Conservation (phyloP, 73 alveolate genomes). For the Blepharisma japonicum region DNA sequence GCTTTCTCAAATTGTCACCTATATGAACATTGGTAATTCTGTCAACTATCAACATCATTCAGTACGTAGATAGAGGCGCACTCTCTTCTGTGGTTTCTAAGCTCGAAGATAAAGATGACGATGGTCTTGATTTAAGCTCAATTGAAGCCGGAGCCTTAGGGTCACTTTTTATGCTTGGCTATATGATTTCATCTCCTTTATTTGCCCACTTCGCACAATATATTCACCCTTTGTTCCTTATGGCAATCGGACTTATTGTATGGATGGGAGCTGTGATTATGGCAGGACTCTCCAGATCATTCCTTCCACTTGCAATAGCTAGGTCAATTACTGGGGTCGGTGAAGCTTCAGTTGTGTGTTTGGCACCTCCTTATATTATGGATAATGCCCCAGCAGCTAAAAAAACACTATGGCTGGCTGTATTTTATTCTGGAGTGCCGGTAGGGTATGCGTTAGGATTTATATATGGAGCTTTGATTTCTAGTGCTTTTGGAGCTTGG, state of each 20-base stretch:
- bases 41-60: not conserved
- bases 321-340: constrained; percentile 20
- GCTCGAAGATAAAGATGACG: not conserved
- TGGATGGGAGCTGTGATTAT: not conserved
- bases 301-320: constrained; percentile 7
- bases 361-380: constrained; percentile 21
- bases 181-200: not conserved
- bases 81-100: constrained; percentile 15
- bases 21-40: not conserved
- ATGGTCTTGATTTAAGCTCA: not conserved
- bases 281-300: constrained; percentile 13
- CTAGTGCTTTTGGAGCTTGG: constrained; percentile 9
- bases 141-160: not conserved
- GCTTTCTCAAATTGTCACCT: constrained; percentile 7
- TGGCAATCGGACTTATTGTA: not conserved
- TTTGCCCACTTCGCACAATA: constrained; percentile 17
- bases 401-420: constrained; percentile 9
- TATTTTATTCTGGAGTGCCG: constrained; percentile 14
- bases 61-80: not conserved
- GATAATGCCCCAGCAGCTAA: constrained; percentile 21
- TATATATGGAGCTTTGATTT: not conserved
- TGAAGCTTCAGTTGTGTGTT: constrained; percentile 26
- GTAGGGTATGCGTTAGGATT: not conserved
- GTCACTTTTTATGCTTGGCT: constrained; percentile 28
- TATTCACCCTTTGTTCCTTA: not conserved